These are phyloP conservation scores for Paramarasmius palmivorus DNA, from an alignment of 1,284 basidiomycete genomes.

Conservation along the genomic window DNA sequence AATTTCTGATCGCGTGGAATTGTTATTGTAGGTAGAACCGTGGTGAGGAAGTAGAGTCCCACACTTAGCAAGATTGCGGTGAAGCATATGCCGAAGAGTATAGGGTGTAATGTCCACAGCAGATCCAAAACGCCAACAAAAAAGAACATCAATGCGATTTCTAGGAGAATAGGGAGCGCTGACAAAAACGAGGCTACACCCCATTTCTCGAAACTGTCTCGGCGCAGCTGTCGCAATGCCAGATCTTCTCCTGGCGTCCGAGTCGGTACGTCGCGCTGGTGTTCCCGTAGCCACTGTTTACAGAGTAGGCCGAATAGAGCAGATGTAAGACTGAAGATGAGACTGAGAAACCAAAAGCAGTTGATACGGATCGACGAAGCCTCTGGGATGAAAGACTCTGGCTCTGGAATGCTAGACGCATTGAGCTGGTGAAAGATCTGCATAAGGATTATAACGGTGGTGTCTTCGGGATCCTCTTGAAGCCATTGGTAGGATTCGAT, in stretches of 20 bases:
- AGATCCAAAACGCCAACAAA: conserved; percentile 6
- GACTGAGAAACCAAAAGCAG: too few relatives aligned
- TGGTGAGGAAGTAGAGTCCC: background rate
- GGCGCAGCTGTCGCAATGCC: background rate
- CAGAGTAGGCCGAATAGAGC: conserved; percentile 8
- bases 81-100: background rate
- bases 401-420: background rate
- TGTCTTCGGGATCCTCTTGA: too few relatives aligned
- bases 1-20: background rate
- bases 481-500: too few relatives aligned
- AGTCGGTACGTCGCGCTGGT: conserved; percentile 6
- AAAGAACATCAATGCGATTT: conserved; percentile 3
- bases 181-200: background rate
- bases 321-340: conserved; percentile 2
- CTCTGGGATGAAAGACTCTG: background rate
- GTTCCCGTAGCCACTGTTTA: conserved; percentile 4
- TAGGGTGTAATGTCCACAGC: conserved; percentile 1
- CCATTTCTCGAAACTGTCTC: background rate
- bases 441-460: background rate
- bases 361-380: background rate
- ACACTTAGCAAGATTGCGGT: background rate
- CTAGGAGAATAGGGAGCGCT: background rate
- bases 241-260: too few relatives aligned
- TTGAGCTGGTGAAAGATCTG: conserved; percentile 2
- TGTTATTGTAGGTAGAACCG: background rate